phyloP scores from a whole-genome alignment of 192 early-diverging fungal genomes.

The Gigaspora rosea region DNA sequence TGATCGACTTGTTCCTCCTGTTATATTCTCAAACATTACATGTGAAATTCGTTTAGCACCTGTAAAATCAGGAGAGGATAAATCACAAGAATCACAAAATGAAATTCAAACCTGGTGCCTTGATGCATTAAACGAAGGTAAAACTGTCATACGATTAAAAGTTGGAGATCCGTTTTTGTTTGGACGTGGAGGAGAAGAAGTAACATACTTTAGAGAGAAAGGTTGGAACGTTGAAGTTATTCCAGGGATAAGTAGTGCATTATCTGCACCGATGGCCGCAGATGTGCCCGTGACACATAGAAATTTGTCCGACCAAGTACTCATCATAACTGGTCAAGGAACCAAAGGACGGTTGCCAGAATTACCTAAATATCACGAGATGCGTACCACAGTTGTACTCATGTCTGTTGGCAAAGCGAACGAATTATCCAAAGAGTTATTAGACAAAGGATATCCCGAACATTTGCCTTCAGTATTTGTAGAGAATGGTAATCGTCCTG shows the following conservation, averaged over 20 bases:
- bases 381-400: conserved; percentile 78
- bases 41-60: conserved; percentile 66
- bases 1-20: conserved; percentile 73
- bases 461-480: conserved; percentile 76
- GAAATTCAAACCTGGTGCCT: conserved; percentile 75
- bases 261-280: conserved; percentile 74
- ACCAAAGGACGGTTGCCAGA: conserved; percentile 76
- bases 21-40: conserved; percentile 50
- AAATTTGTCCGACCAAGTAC: conserved; percentile 82
- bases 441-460: conserved; percentile 57
- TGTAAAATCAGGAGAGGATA: conserved; percentile 50
- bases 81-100: conserved; percentile 73
- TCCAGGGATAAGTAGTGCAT: conserved; percentile 77
- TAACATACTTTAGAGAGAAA: conserved; percentile 66
- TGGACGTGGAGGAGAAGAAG: conserved; percentile 90
- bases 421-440: conserved; percentile 61
- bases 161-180: conserved; percentile 93
- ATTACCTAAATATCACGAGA: conserved; percentile 64
- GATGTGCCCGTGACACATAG: conserved; percentile 86
- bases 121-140: conserved; percentile 63
- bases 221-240: conserved; percentile 72
- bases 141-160: conserved; percentile 83
- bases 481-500: conserved; percentile 77
- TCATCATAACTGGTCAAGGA: conserved; percentile 81
- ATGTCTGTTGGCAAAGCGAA: conserved; percentile 80